These are phyloP conservation scores for Mycena rosella DNA, from an alignment of 768 basidiomycete species.

Conservation along the genomic window DNA sequence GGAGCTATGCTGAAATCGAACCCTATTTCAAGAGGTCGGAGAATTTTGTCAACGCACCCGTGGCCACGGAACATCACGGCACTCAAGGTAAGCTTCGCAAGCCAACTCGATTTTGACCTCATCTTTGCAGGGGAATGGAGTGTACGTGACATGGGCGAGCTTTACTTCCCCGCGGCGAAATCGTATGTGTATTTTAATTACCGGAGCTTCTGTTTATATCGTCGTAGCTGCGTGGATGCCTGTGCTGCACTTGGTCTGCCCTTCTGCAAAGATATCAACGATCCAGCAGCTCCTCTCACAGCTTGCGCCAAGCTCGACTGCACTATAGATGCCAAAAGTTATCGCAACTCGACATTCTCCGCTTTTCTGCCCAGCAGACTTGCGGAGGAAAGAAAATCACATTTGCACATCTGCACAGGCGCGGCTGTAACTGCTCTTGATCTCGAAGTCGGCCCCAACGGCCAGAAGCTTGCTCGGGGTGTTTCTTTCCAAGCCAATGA, in stretches of 20 bases:
- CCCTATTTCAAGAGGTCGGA: conserved; percentile 44
- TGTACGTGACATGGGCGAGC: conserved; percentile 14
- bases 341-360: conserved; percentile 39
- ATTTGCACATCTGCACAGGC: conserved; percentile 40
- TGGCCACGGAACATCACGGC: conserved; percentile 20
- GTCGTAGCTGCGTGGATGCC: conserved; percentile 25
- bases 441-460: not conserved
- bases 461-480: conserved; percentile 3
- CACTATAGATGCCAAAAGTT: conserved; percentile 35
- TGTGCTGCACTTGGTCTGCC: conserved; percentile 40
- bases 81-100: conserved; percentile 17
- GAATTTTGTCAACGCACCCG: conserved; percentile 13
- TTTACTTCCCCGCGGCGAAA: conserved; percentile 26
- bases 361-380: conserved; percentile 41
- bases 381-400: conserved; percentile 26
- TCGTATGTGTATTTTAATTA: not conserved
- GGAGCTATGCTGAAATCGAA: conserved; percentile 42
- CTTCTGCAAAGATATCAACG: conserved; percentile 34
- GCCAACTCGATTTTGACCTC: conserved; percentile 27
- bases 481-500: conserved; percentile 1
- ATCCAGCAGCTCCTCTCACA: conserved; percentile 36
- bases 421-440: conserved; percentile 38
- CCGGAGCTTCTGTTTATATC: not conserved
- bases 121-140: conserved; percentile 28
- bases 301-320: conserved; percentile 38